A percentile compares a stretch with the other conserved stretches of the same genome.
Evolutionary conservation across 371 early-diverging fungal genomes (phyloP).

Genomic region (Ordospora colligata): DNA sequence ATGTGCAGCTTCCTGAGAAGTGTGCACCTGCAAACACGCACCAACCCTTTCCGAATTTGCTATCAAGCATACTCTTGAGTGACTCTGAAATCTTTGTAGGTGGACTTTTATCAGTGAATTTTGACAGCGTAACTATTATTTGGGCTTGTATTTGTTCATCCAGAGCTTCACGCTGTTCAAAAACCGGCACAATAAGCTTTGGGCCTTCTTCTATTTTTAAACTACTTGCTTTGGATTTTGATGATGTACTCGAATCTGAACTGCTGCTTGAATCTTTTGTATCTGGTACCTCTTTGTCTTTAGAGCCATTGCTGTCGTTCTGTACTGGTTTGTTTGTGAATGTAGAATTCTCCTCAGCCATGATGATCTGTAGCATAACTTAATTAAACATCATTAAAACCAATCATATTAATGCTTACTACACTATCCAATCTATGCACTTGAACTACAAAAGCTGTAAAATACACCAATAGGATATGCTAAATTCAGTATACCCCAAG

Average conservation of each 20-base stretch:
- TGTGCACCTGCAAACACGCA: conserved; percentile 57
- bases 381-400: too few species aligned
- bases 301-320: too few species aligned
- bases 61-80: conserved; percentile 51
- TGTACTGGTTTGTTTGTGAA: too few species aligned
- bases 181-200: background rate
- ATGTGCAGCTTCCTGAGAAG: conserved; percentile 54
- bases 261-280: background rate
- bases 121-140: background rate
- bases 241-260: background rate
- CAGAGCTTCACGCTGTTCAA: background rate
- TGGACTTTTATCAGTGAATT: background rate
- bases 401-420: too few species aligned
- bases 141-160: conserved; percentile 22
- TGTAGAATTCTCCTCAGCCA: too few species aligned
- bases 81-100: conserved; percentile 13
- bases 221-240: background rate
- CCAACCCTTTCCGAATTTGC: conserved; percentile 57
- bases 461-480: too few species aligned
- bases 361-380: too few species aligned
- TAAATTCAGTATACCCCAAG: too few species aligned
- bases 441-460: too few species aligned
- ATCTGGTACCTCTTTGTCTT: too few species aligned
- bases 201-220: background rate
- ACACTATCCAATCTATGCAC: too few species aligned